Percentiles rank a stretch among this genome's conserved stretches.
phyloP scores from a whole-genome alignment of 139 green algal genomes.

The Coelastrella sp. region DNA sequence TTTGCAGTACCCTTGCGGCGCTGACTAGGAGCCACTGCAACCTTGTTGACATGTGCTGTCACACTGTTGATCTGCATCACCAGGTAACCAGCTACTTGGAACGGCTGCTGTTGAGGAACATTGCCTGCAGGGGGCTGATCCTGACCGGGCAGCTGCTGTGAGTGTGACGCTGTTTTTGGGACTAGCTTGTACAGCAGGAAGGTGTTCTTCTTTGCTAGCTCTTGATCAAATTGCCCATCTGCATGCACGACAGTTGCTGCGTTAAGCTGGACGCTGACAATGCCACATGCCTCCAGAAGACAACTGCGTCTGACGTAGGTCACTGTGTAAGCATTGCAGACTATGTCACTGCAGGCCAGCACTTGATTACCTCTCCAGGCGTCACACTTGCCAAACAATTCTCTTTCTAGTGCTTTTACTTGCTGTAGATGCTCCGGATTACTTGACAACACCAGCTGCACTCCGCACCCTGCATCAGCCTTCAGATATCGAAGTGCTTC shows the following conservation, averaged over 20 bases:
- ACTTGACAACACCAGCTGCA: not conserved
- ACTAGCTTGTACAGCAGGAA: conserved; percentile 13
- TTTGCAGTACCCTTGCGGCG: not conserved
- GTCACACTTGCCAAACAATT: conserved; percentile 36
- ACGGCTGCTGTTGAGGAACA: not conserved
- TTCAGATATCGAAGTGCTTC: too few relatives aligned
- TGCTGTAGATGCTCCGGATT: conserved; percentile 12
- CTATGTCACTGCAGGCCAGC: not conserved
- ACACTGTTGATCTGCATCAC: conserved; percentile 47
- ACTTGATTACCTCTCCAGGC: conserved; percentile 12
- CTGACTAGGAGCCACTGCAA: not conserved
- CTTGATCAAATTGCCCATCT: too few relatives aligned
- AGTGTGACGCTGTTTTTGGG: not conserved
- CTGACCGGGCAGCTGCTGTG: not conserved
- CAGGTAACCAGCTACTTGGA: conserved; percentile 23
- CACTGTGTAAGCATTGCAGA: not conserved
- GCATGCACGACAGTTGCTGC: too few relatives aligned
- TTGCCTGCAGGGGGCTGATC: not conserved
- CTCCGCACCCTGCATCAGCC: too few relatives aligned
- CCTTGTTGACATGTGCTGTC: conserved; percentile 41
- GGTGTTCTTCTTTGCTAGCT: conserved; percentile 24
- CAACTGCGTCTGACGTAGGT: not conserved
- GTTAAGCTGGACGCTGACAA: too few relatives aligned
- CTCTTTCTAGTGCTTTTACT: conserved; percentile 13
- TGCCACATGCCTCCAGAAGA: not conserved